Conservation (phyloP, 2,329 filamentous ascomycete genomes). For the Chrysosporium queenslandicum region DNA sequence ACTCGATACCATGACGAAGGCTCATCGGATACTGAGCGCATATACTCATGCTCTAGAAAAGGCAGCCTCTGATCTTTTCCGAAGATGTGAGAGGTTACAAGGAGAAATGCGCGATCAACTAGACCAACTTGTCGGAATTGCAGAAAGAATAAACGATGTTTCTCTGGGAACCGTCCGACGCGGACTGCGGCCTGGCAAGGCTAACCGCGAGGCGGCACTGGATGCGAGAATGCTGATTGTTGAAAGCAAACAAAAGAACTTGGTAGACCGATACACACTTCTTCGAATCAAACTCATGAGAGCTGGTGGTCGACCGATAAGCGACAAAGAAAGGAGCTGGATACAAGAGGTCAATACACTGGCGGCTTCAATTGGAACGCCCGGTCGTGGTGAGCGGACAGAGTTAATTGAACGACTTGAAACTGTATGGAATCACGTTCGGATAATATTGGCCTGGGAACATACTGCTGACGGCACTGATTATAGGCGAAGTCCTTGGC, state of each 20-base stretch:
- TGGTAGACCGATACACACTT: conserved; percentile 36
- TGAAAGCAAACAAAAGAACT: conserved; percentile 31
- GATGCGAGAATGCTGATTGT: conserved; percentile 35
- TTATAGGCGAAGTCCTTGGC: conserved; percentile 35
- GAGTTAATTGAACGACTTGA: conserved; percentile 27
- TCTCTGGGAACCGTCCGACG: conserved; percentile 24
- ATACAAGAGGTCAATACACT: conserved; percentile 35
- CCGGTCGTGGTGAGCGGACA: conserved; percentile 18
- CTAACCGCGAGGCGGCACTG: conserved; percentile 27
- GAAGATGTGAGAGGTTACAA: conserved; percentile 41
- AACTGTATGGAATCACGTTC: conserved; percentile 25
- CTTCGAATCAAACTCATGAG: conserved; percentile 36
- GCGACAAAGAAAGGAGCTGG: conserved; percentile 40
- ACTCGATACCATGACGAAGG: conserved; percentile 39
- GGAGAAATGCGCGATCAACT: conserved; percentile 41
- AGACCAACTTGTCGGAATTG: conserved; percentile 36
- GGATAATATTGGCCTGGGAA: not conserved
- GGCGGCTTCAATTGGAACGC: conserved; percentile 28
- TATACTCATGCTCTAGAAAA: conserved; percentile 39
- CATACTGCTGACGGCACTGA: not conserved
- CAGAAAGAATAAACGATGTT: conserved; percentile 37
- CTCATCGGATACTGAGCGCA: conserved; percentile 38
- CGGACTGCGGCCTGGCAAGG: conserved; percentile 23
- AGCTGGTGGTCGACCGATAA: conserved; percentile 37
- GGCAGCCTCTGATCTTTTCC: conserved; percentile 44